phyloP scores from a whole-genome alignment of 495 filamentous ascomycete species.

The Acidomyces sp. region DNA sequence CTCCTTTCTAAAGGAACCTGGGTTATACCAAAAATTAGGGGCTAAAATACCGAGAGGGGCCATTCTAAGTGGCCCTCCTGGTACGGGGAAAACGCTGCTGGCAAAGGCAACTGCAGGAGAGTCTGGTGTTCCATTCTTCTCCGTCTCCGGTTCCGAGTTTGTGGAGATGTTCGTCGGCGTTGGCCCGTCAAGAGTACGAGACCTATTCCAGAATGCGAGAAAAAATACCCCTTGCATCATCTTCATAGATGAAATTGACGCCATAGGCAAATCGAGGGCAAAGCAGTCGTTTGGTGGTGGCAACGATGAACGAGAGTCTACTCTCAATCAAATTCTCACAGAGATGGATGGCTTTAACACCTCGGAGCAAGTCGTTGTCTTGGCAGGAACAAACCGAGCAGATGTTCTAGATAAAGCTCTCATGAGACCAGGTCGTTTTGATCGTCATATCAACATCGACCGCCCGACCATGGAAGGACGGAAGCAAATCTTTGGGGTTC shows the following conservation, averaged over 20 bases:
- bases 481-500: constrained; percentile 89
- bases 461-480: constrained; percentile 90
- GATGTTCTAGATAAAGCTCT: constrained; percentile 91
- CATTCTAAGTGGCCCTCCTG: constrained; percentile 88
- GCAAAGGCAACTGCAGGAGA: constrained; percentile 97
- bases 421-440: constrained; percentile 92
- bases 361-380: constrained; percentile 90
- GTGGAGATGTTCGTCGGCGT: constrained; percentile 99
- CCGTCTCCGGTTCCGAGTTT: constrained; percentile 94
- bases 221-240: constrained; percentile 98
- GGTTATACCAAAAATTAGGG: constrained; percentile 79
- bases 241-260: constrained; percentile 99
- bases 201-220: constrained; percentile 85
- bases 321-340: constrained; percentile 93
- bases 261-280: constrained; percentile 79
- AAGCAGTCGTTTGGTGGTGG: constrained; percentile 69
- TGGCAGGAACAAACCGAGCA: constrained; percentile 89
- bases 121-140: constrained; percentile 95
- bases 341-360: constrained; percentile 99
- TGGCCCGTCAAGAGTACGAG: constrained; percentile 84
- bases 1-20: constrained; percentile 82
- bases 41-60: constrained; percentile 96
- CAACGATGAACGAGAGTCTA: constrained; percentile 92
- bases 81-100: constrained; percentile 94
- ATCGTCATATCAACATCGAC: constrained; percentile 89